Base-by-base conservation (phyloP, 257 asterid genomes). In the Anisodus tanguticus region DNA sequence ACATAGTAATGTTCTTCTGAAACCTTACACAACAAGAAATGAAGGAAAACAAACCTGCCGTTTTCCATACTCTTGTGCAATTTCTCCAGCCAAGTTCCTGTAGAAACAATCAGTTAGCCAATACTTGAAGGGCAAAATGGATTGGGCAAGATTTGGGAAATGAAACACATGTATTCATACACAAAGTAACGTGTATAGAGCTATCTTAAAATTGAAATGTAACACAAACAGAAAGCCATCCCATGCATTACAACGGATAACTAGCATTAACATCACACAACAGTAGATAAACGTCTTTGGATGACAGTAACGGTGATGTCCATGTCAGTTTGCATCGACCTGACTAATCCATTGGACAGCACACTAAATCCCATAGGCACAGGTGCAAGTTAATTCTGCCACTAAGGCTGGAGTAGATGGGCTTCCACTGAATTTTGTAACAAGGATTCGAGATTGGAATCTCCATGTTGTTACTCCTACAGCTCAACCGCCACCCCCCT, bases 31-130 rank as follows among this genome's bases (percentile, higher is more conserved):
- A 76, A 47, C 77, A n/a, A 79, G 67, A 16, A 49, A 45, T 39
- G 55, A 81, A 59, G 19, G 83, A 59, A 82, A 37, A 67, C 91
- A 37, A 85, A 94, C 99, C 98, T 95, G 98, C 45, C 98, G 91
- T 49, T 93, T 92, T 22, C 89, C 88, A 87, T 90, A 93, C 87
- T 97, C 98, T 83, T 90, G 95, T 9, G 98, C 53, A 87, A 97
- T 93, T 91, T 95, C 98, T 76, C 98, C 98, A 87, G 97, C 97
- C 88, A 97, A 91, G 87, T 97, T 97, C 92, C 99, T 97, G 90
- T 80, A 85, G 58, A 83, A 71, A 79, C 45, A 15, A 47, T 70
- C 26, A 13, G 47, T 26, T 80, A 74, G 53, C 68, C 39, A 39
- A 19, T 10, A 53, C 12, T 54, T 49, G 17, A 31, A 45, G 1